Base-by-base conservation (phyloP, 1,139 yeast genomes). In the Yamadazyma buinensis region DNA sequence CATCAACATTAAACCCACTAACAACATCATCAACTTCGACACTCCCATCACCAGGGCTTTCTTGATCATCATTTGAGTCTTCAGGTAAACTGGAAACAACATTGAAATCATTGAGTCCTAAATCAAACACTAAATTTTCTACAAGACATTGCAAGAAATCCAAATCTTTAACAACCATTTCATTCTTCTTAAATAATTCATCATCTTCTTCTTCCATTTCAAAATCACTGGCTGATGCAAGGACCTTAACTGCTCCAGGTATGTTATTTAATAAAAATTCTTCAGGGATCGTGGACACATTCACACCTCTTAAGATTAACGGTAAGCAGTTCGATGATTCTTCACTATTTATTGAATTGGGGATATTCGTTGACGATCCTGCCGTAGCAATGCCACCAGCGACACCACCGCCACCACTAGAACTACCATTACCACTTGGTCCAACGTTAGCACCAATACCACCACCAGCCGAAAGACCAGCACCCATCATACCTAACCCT, bases 321-420 rank as follows among this genome's bases (percentile, higher is more conserved):
- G 87, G 88, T 25, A 81, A 54, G 50, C 79, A 77, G 44, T 78
- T 80, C 1, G 72, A 61, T 0, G 74, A 61, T 36, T 67, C 74
- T 1, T 59, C 46, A 15, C 26, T 15, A 10, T 22, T 22, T 6
- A 11, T 12, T 10, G 23, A 10, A 6, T 10, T 22, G 9, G n/a
- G 18, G n/a, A 18, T 11, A 23, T 12, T 11, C 11, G 13, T 23
- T n/a, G 13, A n/a, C 12, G 4, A 14, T 9, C 24, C 24, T 11
- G n/a, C 10, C 3, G 23, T 14, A 5, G 7, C 5, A 17, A 5
- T 17, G 7, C 7, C 7, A 17, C 7, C 7, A 17, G 19, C 19
- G 7, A 17, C 19, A 5, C 10, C 4, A 26, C 17, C 11, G 12
- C 8, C 4, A 23, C 14, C 15, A 9, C 6, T 17, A 18, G 17